Percentiles rank a stretch among this genome's conserved stretches.
phyloP scores from a whole-genome alignment of 179 eudicot species.

The Amaranthus tricolor region DNA sequence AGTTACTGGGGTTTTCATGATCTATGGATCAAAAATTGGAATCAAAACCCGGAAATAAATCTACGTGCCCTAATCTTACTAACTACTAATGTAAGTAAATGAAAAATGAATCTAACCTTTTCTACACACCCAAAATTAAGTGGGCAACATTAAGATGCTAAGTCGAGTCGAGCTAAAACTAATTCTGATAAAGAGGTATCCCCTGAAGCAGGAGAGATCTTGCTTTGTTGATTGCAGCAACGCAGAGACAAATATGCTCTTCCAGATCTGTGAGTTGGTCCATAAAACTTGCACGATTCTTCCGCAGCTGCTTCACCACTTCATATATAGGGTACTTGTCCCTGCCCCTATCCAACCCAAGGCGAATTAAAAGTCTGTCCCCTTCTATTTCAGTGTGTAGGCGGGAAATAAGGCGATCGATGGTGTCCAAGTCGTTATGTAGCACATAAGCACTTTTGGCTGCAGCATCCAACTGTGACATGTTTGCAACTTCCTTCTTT shows the following conservation, averaged over 20 bases:
- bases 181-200: constrained; percentile 28
- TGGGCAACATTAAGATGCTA: background rate
- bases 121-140: background rate
- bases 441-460: constrained; percentile 60
- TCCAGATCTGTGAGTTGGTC: constrained; percentile 66
- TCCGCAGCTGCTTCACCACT: constrained; percentile 66
- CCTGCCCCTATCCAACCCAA: constrained; percentile 63
- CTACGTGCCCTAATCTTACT: background rate
- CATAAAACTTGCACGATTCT: constrained; percentile 45
- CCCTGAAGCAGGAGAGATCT: constrained; percentile 60
- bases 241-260: constrained; percentile 71
- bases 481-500: constrained; percentile 46
- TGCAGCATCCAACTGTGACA: constrained; percentile 64
- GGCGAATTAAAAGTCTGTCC: constrained; percentile 56
- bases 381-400: constrained; percentile 54
- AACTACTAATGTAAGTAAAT: background rate
- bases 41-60: no score
- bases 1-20: no score
- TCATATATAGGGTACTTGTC: constrained; percentile 62
- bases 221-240: constrained; percentile 72
- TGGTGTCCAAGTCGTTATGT: constrained; percentile 63
- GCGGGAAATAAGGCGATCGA: constrained; percentile 63
- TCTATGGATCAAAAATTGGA: no score
- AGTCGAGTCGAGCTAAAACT: background rate
- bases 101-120: background rate